Base-by-base conservation (phyloP, 768 basidiomycete species). In the Kwoniella europaea region DNA sequence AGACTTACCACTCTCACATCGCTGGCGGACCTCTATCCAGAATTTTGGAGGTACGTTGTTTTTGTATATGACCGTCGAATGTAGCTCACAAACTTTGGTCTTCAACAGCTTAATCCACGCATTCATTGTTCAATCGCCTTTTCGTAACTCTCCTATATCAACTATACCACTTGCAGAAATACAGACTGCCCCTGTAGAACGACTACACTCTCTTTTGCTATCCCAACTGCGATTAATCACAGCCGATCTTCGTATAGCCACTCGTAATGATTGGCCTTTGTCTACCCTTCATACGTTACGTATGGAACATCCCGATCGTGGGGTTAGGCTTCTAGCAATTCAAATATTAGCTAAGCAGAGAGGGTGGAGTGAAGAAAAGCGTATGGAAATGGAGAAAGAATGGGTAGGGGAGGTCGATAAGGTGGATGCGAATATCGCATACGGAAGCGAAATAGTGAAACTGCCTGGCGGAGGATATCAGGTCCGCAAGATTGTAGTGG, bases 221-320 rank as follows among this genome's bases (percentile, higher is more conserved):
- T 88, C 91, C 0, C 92, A 94, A 77, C 91, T 91, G 79, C 90
- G 94, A 50, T 87, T 96, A 60, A 86, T 94, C 18, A 86, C 87
- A 78, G 89, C 89, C 24, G 93, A 92, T 80, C 89, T 89, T 16
- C 85, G 88, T 71, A 86, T 94, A 20, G 90, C 92, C 2, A 70
- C 78, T 16, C 84, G 88, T 16, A 84, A 89, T n/a, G 76, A 83
- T 43, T 96, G 94, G 93, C 81, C 88, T 2, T 63, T 85, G 15
- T 78, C 84, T 0, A 82, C 85, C 5, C 82, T 90, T 10, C 85
- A 86, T 35, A 63, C 71, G 18, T 81, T 90, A 3, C 84, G 89
- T 59, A 84, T 87, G 0, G 84, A 89, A 24, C 87, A 89, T 72
- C 87, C 89, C 12, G 90, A 94, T 76, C 78, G 84, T 53, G 91